Base-by-base conservation (phyloP, 2,329 filamentous ascomycete genomes). In the Teratosphaeria nubilosa region DNA sequence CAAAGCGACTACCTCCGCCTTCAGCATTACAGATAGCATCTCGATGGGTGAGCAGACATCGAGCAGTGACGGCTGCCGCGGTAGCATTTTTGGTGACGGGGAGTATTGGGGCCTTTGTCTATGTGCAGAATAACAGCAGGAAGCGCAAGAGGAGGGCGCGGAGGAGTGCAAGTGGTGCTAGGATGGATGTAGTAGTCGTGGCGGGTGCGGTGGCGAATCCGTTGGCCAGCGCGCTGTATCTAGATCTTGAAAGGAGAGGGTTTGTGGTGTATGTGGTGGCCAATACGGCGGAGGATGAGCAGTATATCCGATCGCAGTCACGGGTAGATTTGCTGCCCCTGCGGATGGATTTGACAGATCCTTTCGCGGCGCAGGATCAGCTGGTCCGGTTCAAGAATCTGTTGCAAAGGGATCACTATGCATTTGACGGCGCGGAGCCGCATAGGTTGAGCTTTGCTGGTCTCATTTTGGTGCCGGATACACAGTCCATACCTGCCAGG, bases 251-350 rank as follows among this genome's bases (percentile, higher is more conserved):
- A 75, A 81, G 91, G 60, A 84, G 91, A 63, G 94, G 94, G 4
- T 97, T 95, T 72, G 88, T 97, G 60, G 90, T 97, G 58, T 99
- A 91, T 72, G 80, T 99, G 60, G 88, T 95, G 0, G 92, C 91
- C 67, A 87, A 85, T 63, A 90, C 85, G n/a, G 76, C 85, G 59
- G 89, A 96, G 66, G 92, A 97, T 65, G 91, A 97, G 72, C 80
- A 86, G 37, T 76, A 87, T 62, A 85, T 97, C 14, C 83, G 89
- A 60, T 82, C 83, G 60, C 83, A 95, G 71, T 82, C 85, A n/a
- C 81, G 90, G 61, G 80, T 85, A 6, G 94, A 97, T 70, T 87
- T 97, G 63, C 83, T 87, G 62, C 85, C 92, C 7, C 76, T 99
- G 59, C 84, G 84, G 70, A 81, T 97, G 62, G 91, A 97, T 68